Conservation (phyloP, 2,329 filamentous ascomycete genomes). For the Grosmannia clavigera region DNA sequence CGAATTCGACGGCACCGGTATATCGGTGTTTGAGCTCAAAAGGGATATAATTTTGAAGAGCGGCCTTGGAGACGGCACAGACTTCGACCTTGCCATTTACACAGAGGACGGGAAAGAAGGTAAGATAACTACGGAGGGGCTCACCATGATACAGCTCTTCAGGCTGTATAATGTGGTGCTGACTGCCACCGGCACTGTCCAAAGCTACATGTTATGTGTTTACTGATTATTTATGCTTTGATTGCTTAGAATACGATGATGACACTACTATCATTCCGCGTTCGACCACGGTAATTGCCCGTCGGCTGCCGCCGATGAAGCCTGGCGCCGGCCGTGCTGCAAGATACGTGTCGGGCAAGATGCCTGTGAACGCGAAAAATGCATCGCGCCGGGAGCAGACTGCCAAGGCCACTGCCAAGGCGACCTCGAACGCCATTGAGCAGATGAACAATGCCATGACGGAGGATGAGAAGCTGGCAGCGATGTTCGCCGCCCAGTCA, state of each 20-base stretch:
- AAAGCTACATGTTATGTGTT: too few relatives aligned
- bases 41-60: constrained; percentile 95
- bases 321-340: constrained; percentile 82
- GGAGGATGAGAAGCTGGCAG: constrained; percentile 86
- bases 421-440: constrained; percentile 42
- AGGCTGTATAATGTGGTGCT: not conserved
- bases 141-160: too few relatives aligned
- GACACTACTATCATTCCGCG: constrained; percentile 95
- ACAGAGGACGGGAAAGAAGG: constrained; percentile 85
- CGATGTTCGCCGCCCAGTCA: constrained; percentile 80
- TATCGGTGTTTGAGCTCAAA: constrained; percentile 97
- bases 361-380: constrained; percentile 80
- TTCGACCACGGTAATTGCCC: constrained; percentile 85
- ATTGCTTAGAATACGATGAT: constrained; percentile 79
- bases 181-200: too few relatives aligned
- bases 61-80: constrained; percentile 85
- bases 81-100: constrained; percentile 92
- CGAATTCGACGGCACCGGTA: constrained; percentile 93
- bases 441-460: constrained; percentile 71
- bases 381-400: constrained; percentile 52
- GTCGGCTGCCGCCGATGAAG: constrained; percentile 70
- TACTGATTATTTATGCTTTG: not conserved
- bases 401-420: constrained; percentile 46
- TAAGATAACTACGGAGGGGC: constrained; percentile 29
- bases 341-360: constrained; percentile 91